Percentiles rank a stretch among this genome's conserved stretches.
phyloP scores from a whole-genome alignment of 2,329 filamentous ascomycete genomes.

The Colletotrichum tofieldiae region DNA sequence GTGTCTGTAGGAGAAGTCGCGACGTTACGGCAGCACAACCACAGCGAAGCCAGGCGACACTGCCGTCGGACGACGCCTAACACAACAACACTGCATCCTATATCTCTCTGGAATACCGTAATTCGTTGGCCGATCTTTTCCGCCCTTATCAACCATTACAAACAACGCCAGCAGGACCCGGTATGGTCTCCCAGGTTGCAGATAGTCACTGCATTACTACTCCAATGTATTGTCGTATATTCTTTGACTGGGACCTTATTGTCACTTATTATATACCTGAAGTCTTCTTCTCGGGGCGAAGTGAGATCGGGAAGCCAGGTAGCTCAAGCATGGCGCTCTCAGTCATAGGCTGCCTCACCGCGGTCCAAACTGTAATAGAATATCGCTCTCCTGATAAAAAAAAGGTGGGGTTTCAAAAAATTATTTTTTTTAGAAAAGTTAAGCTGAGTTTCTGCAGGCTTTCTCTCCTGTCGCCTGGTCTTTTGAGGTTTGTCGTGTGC shows the following conservation, averaged over 20 bases:
- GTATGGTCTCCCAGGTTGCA: background rate
- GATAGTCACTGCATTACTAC: no score
- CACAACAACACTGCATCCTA: background rate
- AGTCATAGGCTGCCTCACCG: background rate
- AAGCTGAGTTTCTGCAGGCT: no score
- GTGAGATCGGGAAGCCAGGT: background rate
- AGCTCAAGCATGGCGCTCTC: background rate
- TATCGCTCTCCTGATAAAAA: no score
- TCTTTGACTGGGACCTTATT: background rate
- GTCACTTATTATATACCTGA: background rate
- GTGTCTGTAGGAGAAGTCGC: background rate
- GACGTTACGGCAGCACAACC: slow-evolving; percentile 9
- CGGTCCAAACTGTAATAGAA: background rate
- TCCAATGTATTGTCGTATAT: background rate
- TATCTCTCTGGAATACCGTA: background rate
- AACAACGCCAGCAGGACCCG: background rate
- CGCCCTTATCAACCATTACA: background rate
- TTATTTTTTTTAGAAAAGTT: no score
- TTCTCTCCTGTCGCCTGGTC: no score
- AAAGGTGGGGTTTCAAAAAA: no score
- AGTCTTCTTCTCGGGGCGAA: background rate
- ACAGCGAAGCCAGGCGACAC: slow-evolving; percentile 13
- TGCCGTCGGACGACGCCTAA: background rate
- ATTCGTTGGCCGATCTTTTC: background rate
- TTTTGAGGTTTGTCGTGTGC: no score